Base-by-base conservation (phyloP, 768 basidiomycete genomes). In the Leccinum olivaceopallidum region DNA sequence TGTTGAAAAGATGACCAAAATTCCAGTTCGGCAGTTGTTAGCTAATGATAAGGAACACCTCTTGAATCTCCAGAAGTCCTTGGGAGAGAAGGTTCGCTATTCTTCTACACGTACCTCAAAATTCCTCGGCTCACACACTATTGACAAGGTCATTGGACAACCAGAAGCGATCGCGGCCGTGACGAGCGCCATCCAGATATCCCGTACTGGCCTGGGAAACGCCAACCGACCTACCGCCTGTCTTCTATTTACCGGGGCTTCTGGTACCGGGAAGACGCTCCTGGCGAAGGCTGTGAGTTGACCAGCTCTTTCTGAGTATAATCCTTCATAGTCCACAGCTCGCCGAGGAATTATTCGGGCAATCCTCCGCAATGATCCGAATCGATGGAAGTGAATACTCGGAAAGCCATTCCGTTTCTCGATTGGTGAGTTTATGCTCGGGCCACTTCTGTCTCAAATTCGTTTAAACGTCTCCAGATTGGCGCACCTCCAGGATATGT, bases 301-400 rank as follows among this genome's bases (percentile, higher is more conserved):
- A 47, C 44, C 13, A 37, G 36, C 36, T 14, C 36, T 37, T 6
- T 37, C 14, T 37, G 13, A 2, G 36, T 37, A 37, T 37, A 37
- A 37, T 14, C 6, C 14, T 30, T 37, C 2, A 37, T 16, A 14
- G 12, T 47, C 44, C 44, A 47, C 51, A 63, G 62, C 72, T 83
- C 30, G 82, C 82, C 9, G 73, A 72, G 7, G 77, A 79, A 69
- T 58, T 83, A 20, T 83, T 82, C 62, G 78, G 78, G 61, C 77
- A 77, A 44, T 73, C 74, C 51, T 66, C 76, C 52, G 78, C 77
- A 5, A 67, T 80, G 68, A 76, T 79, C 55, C 76, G 78, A 55
- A 78, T 81, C 67, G 80, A 81, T 59, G 79, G 78, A 72, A 73
- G 76, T 39, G 79, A 81, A 59, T 80, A 81, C 69, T 77, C 79